Base-by-base conservation (phyloP, 2,329 filamentous ascomycete genomes). In the Fusarium oligoseptatum region DNA sequence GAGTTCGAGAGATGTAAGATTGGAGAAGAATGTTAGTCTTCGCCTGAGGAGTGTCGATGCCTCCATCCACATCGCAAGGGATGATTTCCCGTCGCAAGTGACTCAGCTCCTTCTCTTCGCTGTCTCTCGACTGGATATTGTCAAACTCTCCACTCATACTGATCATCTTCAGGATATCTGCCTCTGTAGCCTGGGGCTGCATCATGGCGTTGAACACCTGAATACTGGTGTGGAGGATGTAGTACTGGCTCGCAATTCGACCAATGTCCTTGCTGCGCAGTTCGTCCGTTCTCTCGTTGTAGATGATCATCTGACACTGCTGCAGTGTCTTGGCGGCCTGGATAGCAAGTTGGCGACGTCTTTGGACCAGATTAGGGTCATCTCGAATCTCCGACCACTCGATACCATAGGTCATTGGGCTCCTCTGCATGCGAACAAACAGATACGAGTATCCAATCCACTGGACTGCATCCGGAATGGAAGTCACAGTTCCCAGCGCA, bases 401-500 rank as follows among this genome's bases (percentile, higher is more conserved):
- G 58, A 99, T 98, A 3, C 96, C 97, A 79, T 99, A 99, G 2
- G 93, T 92, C 80, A 96, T 90, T 5, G 95, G 96, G 75, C 97
- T 98, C 68, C 94, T 91, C 81, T 94, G 92, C 97, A 99, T 99
- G 43, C 97, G 93, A 43, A 99, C 96, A 81, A 98, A 99, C 1
- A 99, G 88, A 80, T 98, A 99, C 0, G 96, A 98, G 82, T 99
- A 99, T 15, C 97, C 96, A 36, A 99, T 92, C 97, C 97, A 99
- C 75, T 97, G 94, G 1, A 98, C 95, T 0, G 94, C 97, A 84
- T 99, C 97, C 3, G 92, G 88, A 2, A 99, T 93, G 1, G 96
- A 98, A 0, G 96, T 98, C 20, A 99, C 97, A 0, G 97, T 99
- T 1, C 97, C 97, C 10, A 99, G 84, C 0, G 95, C 91, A 73